Percentiles rank a stretch among this genome's conserved stretches.
Conservation (phyloP, 352 stramenopile species). For the Elongisporangium anandrum region DNA sequence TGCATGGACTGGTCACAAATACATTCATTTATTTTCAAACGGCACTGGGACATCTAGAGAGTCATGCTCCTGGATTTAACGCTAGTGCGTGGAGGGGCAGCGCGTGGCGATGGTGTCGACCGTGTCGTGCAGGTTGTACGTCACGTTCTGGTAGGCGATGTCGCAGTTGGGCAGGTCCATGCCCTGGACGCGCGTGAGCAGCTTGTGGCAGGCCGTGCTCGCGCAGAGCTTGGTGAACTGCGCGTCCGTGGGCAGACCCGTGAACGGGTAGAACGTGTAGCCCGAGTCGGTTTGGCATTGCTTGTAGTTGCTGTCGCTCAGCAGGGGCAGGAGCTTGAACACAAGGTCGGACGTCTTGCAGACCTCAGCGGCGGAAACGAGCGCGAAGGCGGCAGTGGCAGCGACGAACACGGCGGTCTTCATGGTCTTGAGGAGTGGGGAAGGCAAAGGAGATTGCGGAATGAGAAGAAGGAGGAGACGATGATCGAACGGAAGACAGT, state of each 20-base stretch:
- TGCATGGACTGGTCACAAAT: neutral
- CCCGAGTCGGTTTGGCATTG: conserved; percentile 9
- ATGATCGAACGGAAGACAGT: too few species aligned
- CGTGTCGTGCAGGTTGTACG: conserved; percentile 20
- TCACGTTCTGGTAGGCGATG: conserved; percentile 17
- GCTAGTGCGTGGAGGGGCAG: neutral
- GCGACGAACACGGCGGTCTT: conserved; percentile 20
- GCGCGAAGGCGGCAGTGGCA: conserved; percentile 12
- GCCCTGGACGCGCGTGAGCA: conserved; percentile 13
- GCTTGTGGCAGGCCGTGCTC: conserved; percentile 16
- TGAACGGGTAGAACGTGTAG: conserved; percentile 23
- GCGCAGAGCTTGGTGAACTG: conserved; percentile 18
- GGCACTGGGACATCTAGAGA: neutral
- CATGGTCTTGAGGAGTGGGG: conserved; percentile 9
- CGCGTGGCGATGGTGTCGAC: conserved; percentile 10
- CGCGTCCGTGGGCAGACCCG: conserved; percentile 11
- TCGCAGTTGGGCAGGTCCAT: conserved; percentile 21
- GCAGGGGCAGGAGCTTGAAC: conserved; percentile 20
- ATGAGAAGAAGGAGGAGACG: neutral
- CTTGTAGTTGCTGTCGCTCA: conserved; percentile 2
- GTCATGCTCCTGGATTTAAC: neutral
- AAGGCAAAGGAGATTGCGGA: neutral
- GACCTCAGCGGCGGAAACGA: conserved; percentile 13
- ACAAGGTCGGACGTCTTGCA: conserved; percentile 25
- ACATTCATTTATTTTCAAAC: neutral